These are phyloP conservation scores for Phenoliferia sp. DNA, from an alignment of 1,284 basidiomycete genomes.

Conservation along the genomic window DNA sequence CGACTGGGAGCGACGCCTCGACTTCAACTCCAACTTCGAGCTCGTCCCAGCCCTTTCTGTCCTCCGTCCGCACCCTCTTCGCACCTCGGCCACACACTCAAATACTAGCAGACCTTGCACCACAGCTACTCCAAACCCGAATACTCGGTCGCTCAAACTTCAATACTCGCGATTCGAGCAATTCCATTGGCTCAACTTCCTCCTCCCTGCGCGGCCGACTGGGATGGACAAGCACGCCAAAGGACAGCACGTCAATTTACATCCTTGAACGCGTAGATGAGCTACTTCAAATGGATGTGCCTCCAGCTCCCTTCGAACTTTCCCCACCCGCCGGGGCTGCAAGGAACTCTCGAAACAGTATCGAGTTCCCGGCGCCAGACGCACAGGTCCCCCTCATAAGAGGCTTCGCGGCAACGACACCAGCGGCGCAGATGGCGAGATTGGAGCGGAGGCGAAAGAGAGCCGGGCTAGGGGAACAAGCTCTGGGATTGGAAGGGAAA, in stretches of 20 bases:
- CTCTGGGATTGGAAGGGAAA: conserved; percentile 62
- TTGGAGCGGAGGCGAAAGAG: conserved; percentile 68
- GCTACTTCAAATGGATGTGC: conserved; percentile 30
- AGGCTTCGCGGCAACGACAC: conserved; percentile 87
- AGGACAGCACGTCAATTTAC: conserved; percentile 51
- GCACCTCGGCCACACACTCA: conserved; percentile 12
- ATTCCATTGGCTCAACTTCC: background rate
- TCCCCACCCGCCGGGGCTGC: background rate
- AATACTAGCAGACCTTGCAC: conserved; percentile 27
- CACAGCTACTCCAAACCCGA: conserved; percentile 61
- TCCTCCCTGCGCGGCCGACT: conserved; percentile 17
- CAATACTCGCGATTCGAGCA: background rate
- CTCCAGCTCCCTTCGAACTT: conserved; percentile 24
- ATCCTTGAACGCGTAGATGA: conserved; percentile 34
- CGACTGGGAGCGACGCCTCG: too few species aligned
- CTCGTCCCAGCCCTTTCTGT: conserved; percentile 1
- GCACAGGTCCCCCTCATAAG: conserved; percentile 53
- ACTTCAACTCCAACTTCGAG: background rate
- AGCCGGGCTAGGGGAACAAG: conserved; percentile 48
- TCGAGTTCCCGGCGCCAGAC: conserved; percentile 15
- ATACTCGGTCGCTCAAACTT: conserved; percentile 45
- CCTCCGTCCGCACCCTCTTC: conserved; percentile 7
- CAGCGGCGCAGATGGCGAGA: conserved; percentile 72
- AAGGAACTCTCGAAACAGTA: background rate
- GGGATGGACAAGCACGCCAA: conserved; percentile 51